Evolutionary conservation across 78 protist genomes (phyloP).

Genomic region (Dictyostelium citrinum): DNA sequence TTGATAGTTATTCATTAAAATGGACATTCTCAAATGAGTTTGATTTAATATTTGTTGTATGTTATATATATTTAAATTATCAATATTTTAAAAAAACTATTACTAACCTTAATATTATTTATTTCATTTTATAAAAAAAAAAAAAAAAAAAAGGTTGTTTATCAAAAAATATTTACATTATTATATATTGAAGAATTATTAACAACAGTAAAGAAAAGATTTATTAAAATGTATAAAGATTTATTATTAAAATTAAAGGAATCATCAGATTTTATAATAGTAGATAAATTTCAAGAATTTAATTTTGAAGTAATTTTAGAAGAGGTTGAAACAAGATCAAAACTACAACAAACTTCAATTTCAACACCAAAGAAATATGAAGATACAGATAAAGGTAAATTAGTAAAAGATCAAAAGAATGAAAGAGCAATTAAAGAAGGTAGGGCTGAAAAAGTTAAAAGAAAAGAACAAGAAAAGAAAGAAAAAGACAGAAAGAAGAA

Average conservation of each 20-base stretch:
- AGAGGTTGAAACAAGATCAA: conserved; percentile 26
- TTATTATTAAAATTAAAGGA: conserved; percentile 36
- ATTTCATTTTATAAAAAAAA: neutral
- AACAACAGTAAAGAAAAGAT: conserved; percentile 48
- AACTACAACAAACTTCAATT: neutral
- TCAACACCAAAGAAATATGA: conserved; percentile 30
- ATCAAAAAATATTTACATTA: conserved; percentile 77
- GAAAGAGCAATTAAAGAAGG: conserved; percentile 54
- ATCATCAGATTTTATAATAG: neutral
- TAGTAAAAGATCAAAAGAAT: neutral
- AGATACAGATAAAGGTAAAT: conserved; percentile 62
- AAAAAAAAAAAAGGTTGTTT: conserved; percentile 57
- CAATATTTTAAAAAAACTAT: neutral
- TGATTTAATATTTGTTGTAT: conserved; percentile 78
- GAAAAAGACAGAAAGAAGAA: conserved; percentile 2
- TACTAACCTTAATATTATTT: neutral
- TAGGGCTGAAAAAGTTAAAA: neutral
- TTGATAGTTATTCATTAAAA: conserved; percentile 76
- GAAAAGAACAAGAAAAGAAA: conserved; percentile 11
- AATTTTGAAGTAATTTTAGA: conserved; percentile 20
- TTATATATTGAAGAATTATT: conserved; percentile 82
- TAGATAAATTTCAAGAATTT: conserved; percentile 26
- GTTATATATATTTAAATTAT: neutral
- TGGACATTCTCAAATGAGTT: conserved; percentile 83
- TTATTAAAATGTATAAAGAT: conserved; percentile 55